Percentiles rank a stretch among this genome's conserved stretches.
Conservation (phyloP, 352 stramenopile genomes). For the Thraustotheca clavata region DNA sequence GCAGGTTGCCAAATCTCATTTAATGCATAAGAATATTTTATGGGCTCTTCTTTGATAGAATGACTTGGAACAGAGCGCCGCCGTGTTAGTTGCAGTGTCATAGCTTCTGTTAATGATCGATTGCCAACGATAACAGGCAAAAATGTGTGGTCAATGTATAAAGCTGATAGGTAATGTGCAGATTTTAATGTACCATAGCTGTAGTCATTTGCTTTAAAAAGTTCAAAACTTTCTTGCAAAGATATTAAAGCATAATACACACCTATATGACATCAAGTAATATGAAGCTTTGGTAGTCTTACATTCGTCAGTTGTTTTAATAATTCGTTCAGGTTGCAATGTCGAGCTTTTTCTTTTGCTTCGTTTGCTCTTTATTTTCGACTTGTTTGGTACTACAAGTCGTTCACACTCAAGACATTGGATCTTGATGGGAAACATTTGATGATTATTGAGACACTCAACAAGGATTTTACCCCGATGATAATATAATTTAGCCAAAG, state of each 20-base stretch:
- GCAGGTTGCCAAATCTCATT: constrained; percentile 1
- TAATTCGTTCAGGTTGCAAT: not conserved
- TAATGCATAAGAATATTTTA: constrained; percentile 5
- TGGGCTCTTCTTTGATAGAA: not conserved
- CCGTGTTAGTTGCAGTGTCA: not conserved
- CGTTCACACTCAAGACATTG: constrained; percentile 11
- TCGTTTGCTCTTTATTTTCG: not conserved
- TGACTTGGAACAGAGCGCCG: not conserved
- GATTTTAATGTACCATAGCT: not conserved
- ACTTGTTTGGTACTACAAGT: not conserved
- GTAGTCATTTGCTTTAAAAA: not conserved
- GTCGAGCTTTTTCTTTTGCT: constrained; percentile 11
- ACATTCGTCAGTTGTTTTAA: constrained; percentile 1
- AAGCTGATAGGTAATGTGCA: not conserved
- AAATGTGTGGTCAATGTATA: constrained; percentile 13
- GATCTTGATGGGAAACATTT: constrained; percentile 16
- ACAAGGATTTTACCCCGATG: constrained; percentile 6
- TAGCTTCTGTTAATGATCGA: not conserved
- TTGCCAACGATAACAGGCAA: not conserved
- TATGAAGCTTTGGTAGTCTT: not conserved
- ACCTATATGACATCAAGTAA: constrained; percentile 7
- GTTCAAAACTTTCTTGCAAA: constrained; percentile 19
- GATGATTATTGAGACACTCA: not conserved
- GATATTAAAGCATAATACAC: constrained; percentile 2
- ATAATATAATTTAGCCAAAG: constrained; percentile 6